These are phyloP conservation scores for Neltuma alba DNA, from an alignment of 306 rosid genomes.

Conservation along the genomic window DNA sequence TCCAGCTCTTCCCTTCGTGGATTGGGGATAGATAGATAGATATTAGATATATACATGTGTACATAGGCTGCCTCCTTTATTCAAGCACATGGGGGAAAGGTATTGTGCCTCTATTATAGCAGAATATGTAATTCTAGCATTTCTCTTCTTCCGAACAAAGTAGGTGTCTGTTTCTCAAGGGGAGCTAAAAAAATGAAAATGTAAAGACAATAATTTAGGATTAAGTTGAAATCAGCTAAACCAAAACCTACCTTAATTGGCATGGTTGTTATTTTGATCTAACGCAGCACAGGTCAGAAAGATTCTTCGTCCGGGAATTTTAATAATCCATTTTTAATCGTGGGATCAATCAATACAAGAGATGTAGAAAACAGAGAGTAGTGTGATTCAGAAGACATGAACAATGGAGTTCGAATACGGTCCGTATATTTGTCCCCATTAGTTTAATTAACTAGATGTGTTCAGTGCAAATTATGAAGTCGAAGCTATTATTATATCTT, in stretches of 20 bases:
- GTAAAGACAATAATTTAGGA: neutral
- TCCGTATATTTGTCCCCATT: neutral
- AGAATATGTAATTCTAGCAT: neutral
- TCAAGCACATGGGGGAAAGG: neutral
- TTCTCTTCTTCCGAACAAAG: neutral
- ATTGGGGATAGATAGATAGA: slow-evolving; percentile 61
- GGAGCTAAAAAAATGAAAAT: neutral
- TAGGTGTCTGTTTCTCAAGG: neutral
- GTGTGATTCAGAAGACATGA: neutral
- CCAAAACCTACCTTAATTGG: neutral
- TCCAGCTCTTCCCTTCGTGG: slow-evolving; percentile 55
- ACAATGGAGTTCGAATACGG: neutral
- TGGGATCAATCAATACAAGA: neutral
- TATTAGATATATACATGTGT: neutral
- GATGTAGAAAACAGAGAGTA: neutral
- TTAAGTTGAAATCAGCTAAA: neutral
- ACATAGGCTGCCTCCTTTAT: neutral
- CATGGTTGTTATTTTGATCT: neutral
- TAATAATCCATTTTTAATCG: neutral
- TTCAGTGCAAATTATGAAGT: neutral
- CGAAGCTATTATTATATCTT: neutral
- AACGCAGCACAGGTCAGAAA: neutral
- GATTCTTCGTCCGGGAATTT: neutral
- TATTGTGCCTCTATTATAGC: neutral
- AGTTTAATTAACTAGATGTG: neutral